Base-by-base conservation (phyloP, 2,329 filamentous ascomycete genomes). In the Aspergillus sp. region DNA sequence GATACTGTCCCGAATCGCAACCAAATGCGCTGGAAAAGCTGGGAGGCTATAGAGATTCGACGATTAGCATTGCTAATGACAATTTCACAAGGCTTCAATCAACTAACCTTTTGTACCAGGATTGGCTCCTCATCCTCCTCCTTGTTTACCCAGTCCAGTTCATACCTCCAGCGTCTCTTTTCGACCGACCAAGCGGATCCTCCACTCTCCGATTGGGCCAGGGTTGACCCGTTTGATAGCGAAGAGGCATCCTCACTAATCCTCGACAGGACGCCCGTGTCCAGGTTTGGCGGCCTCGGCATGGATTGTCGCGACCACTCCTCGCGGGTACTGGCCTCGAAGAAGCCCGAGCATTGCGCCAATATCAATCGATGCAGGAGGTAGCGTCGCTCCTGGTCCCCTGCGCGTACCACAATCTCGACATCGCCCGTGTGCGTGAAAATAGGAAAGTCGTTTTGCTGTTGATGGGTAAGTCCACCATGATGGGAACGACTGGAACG, bases 391-490 rank as follows among this genome's bases (percentile, higher is more conserved):
- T 95, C 90, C 71, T 88, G 86, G 63, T 86, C 66, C 56, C 89
- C 84, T 13, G 86, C 84, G 71, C 83, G 85, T 70, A 97, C 85
- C 58, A 94, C 73, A 64, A 98, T 92, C 78, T 98, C 94, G 70
- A 97, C 92, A 77, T 98, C 93, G 71, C 94, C 94, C 39, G 90
- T 94, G 69, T 93, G 89, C 53, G 88, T 88, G 77, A 97, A 98
- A 72, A 96, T 81, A 21, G 94, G 94, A 69, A 97, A 98, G 74
- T 97, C 93, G 74, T 97, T 97, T 72, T 90, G 90, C 44, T 90
- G 85, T 23, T 86, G 79, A 71, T 89, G 88, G 17, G 86, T 84
- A 36, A 83, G 80, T 62, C 88, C 88, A 60, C 91, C 91, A 69
- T 89, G 86, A 73, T 95, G 90, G 51, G 91, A 95, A 64, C 91